Conservation (phyloP, 2,329 filamentous ascomycete genomes). For the Colletotrichum liaoningense region DNA sequence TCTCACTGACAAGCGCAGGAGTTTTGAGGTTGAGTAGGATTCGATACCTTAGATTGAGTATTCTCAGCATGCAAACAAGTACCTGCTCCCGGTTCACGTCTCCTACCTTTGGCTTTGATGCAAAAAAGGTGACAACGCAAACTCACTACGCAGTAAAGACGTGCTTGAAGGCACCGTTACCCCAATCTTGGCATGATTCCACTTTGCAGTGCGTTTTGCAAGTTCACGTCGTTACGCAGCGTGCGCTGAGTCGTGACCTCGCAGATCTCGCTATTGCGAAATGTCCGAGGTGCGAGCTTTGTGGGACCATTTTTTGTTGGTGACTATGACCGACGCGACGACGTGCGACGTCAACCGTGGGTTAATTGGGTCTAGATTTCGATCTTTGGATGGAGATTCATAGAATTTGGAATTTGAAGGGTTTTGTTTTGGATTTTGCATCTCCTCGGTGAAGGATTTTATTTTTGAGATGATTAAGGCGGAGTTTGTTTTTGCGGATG, state of each 20-base stretch:
- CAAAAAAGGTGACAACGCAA: no score
- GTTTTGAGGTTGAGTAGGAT: no score
- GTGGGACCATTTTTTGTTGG: neutral
- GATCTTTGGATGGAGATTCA: neutral
- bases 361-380: neutral
- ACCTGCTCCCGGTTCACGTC: no score
- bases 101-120: no score
- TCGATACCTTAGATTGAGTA: no score
- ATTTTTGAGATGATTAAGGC: no score
- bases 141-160: no score
- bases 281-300: conserved; percentile 10
- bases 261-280: conserved; percentile 10
- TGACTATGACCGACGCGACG: no score
- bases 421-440: neutral
- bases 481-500: neutral
- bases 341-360: neutral
- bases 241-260: neutral
- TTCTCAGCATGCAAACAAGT: no score
- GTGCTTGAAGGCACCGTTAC: neutral
- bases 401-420: neutral
- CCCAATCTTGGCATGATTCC: conserved; percentile 23
- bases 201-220: neutral
- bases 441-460: neutral
- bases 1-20: no score
- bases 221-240: neutral